phyloP scores from a whole-genome alignment of 306 rosid genomes.

The Pachyrhizus erosus region DNA sequence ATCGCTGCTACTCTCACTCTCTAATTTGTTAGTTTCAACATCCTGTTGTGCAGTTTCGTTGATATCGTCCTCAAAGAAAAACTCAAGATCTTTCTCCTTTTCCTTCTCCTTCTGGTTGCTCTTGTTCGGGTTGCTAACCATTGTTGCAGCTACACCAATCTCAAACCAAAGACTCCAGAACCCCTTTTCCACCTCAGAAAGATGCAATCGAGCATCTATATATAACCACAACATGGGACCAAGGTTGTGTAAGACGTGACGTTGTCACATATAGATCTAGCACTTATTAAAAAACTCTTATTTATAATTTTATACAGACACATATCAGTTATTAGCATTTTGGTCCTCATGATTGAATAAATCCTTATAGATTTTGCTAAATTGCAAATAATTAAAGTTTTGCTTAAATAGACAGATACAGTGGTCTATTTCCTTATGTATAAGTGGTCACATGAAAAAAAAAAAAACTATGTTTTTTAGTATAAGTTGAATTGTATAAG shows the following conservation, averaged over 20 bases:
- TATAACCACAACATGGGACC: neutral
- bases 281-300: too few species aligned
- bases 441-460: too few species aligned
- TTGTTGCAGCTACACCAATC: slow-evolving; percentile 7
- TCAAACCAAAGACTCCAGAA: neutral
- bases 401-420: too few species aligned
- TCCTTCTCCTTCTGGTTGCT: neutral
- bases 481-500: too few species aligned
- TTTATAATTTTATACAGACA: too few species aligned
- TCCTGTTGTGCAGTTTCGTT: slow-evolving; percentile 40
- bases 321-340: too few species aligned
- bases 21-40: slow-evolving; percentile 48
- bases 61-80: slow-evolving; percentile 45
- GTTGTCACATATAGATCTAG: neutral
- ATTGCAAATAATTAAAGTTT: too few species aligned
- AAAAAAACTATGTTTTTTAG: too few species aligned
- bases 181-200: neutral
- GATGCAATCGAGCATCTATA: neutral
- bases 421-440: too few species aligned
- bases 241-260: neutral
- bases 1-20: slow-evolving; percentile 42
- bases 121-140: slow-evolving; percentile 33
- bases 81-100: slow-evolving; percentile 47
- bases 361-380: too few species aligned
- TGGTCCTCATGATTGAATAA: too few species aligned